Evolutionary conservation across 495 filamentous ascomycete species (phyloP), one percentile per base, ranked within the genome.

Genomic region (Hypoxylon cercidicola): DNA sequence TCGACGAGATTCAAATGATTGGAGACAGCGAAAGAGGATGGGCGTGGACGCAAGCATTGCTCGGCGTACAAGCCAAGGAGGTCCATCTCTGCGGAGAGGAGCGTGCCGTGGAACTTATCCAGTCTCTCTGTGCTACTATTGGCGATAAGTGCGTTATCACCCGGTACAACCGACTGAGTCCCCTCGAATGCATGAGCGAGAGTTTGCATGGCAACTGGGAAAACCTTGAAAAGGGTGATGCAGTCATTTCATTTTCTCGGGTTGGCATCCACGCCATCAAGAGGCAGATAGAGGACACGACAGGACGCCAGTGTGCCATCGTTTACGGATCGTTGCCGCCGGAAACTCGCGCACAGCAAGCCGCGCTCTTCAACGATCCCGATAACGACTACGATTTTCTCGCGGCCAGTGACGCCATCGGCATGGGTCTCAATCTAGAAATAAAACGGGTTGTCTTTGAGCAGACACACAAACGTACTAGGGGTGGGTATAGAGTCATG

Each of bases 1-100:
- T 99, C 55, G 94, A 99, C 70, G 94, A 99, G 78, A 98, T 98
- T 56, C 96, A 99, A 72, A 97, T 97, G 95, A 93, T 98, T 55
- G 89, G 88, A 16, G 87, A 92, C 68, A 47, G 72, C 1, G 83
- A 89, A 0, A 89, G 96, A 47, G 96, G 96, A 1, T 97, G 93
- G 93, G 96, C 94, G 28, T 99, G 96, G 96, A 97, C 95, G 5
- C 89, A 93, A 72, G 95, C 95, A 23, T 83, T 97, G 9, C 82
- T 99, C 15, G 96, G 95, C 20, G 75, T 95, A 4, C 86, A 88
- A 73, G 95, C 91, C 3, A 87, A 87, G 60, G 96, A 99, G 73
- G 76, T 99, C 10, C 96, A 99, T 76, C 82, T 97, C 9, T 99
- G 96, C 74, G 96, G 96, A 54, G 96, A 99, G 75, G 86, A 89